A percentile compares a stretch with the other conserved stretches of the same genome.
Evolutionary conservation across 805 yeast genomes (phyloP).

Genomic region (Saccharomyces mikatae): DNA sequence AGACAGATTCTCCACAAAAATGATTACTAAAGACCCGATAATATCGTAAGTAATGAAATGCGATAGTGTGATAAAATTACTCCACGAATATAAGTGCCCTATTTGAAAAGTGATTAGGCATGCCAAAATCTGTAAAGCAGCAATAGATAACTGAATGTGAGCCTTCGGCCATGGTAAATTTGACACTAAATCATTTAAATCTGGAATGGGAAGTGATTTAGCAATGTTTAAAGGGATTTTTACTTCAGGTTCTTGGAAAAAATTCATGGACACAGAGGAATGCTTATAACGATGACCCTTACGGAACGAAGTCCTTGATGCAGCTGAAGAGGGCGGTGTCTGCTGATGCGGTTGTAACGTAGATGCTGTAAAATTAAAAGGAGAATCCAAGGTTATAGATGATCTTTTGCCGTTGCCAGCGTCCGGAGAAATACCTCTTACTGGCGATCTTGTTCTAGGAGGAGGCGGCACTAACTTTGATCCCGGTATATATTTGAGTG

Average conservation of each 20-base stretch:
- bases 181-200: slow-evolving; percentile 47
- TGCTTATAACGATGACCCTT: slow-evolving; percentile 94
- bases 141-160: slow-evolving; percentile 48
- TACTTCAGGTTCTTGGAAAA: slow-evolving; percentile 85
- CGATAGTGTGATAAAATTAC: slow-evolving; percentile 66
- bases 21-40: slow-evolving; percentile 60
- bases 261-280: slow-evolving; percentile 91
- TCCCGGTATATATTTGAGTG: slow-evolving; percentile 27
- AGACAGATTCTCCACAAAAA: slow-evolving; percentile 70
- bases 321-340: slow-evolving; percentile 15
- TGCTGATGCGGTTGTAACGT: slow-evolving; percentile 9
- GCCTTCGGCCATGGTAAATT: slow-evolving; percentile 54
- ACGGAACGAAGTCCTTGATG: slow-evolving; percentile 58
- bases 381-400: slow-evolving; percentile 20
- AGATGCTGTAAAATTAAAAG: slow-evolving; percentile 23
- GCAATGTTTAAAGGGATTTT: slow-evolving; percentile 74
- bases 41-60: slow-evolving; percentile 86
- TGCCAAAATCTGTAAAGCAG: slow-evolving; percentile 45
- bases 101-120: slow-evolving; percentile 50
- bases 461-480: slow-evolving; percentile 28
- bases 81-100: slow-evolving; percentile 51
- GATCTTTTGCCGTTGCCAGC: slow-evolving; percentile 13
- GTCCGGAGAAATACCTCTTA: slow-evolving; percentile 25
- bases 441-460: slow-evolving; percentile 23
- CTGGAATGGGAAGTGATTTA: slow-evolving; percentile 41